phyloP scores from a whole-genome alignment of 805 yeast genomes.

The Suhomyces faveliae region DNA sequence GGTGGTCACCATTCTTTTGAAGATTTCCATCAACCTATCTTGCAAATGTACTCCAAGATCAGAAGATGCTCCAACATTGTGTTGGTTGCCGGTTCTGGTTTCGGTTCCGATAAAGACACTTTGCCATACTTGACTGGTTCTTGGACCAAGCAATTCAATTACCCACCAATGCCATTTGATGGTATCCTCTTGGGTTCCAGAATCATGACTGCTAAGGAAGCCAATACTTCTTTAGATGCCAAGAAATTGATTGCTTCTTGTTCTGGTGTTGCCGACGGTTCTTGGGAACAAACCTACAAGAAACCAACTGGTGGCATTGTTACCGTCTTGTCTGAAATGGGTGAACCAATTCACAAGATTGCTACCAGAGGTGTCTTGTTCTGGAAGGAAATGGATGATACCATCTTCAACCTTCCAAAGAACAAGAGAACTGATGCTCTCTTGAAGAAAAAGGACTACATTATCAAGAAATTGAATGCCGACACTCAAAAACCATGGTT shows the following conservation, averaged over 20 bases:
- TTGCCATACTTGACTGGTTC: constrained; percentile 97
- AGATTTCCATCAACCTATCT: constrained; percentile 97
- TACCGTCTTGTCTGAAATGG: constrained; percentile 98
- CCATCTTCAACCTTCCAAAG: constrained; percentile 89
- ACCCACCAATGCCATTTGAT: constrained; percentile 99
- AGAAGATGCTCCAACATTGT: constrained; percentile 89
- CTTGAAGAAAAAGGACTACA: constrained; percentile 78
- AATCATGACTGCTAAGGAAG: constrained; percentile 97
- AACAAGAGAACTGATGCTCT: constrained; percentile 80
- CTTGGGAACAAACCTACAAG: constrained; percentile 95
- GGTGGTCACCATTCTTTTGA: constrained; percentile 99
- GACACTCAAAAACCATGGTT: constrained; percentile 99
- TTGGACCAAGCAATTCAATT: constrained; percentile 85
- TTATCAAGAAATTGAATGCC: constrained; percentile 80
- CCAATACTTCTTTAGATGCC: constrained; percentile 90
- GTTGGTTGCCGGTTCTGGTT: constrained; percentile 96
- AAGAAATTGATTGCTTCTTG: constrained; percentile 88
- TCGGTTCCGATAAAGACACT: constrained; percentile 95
- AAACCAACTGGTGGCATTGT: constrained; percentile 96
- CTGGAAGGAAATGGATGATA: constrained; percentile 97
- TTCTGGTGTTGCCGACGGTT: constrained; percentile 80
- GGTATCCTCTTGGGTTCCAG: constrained; percentile 96
- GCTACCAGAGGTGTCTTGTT: constrained; percentile 97
- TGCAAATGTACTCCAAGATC: constrained; percentile 93
- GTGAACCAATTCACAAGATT: constrained; percentile 98